Evolutionary conservation across 2,329 filamentous ascomycete species (phyloP), one percentile per base, ranked within the genome.

Genomic region (Plenodomus tracheiphilus): DNA sequence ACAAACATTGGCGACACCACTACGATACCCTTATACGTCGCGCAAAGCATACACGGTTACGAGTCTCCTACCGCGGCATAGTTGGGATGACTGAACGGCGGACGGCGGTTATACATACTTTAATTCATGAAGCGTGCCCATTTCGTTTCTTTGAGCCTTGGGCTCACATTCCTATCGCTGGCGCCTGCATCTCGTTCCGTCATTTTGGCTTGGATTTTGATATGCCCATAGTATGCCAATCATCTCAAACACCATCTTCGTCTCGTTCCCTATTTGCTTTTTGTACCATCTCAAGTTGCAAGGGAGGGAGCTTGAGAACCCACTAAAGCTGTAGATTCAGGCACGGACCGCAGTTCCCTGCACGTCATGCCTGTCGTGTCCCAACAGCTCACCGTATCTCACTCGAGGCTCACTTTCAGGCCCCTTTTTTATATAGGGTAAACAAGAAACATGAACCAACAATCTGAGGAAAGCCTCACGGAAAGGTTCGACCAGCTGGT

Each of bases 401-500:
- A 39, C 39, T 19, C 34, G 39, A 30, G 30, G 11, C n/a, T 22
- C 28, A 32, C 28, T 15, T n/a, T 32, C 28, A 32, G 15, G 15
- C 6, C 11, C 8, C 7, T 11, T 32, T 11, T 6, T 11, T 8
- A 32, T 4, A 15, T 4, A 32, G 9, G 20, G 10, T 10, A 22
- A 32, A 6, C 20, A 9, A 6, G 17, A 9, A 46, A 36, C n/a
- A 61, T 64, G 61, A 39, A 40, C 20, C 21, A 43, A 9, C 11
- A 55, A 19, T 50, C 51, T 7, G 57, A 64, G 39, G 42, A 49
- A 6, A 42, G 45, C 1, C 50, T 68, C 2, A 45, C 52, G 19
- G 40, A 49, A 8, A 48, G 42, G 0, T 70, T 69, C 38, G 66
- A 70, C 37, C 17, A 56, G 21, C 56, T 70, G 4, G 65, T 63